These are phyloP conservation scores for Chalaropsis thielavioides DNA, from an alignment of 2,329 filamentous ascomycete genomes.

Conservation along the genomic window DNA sequence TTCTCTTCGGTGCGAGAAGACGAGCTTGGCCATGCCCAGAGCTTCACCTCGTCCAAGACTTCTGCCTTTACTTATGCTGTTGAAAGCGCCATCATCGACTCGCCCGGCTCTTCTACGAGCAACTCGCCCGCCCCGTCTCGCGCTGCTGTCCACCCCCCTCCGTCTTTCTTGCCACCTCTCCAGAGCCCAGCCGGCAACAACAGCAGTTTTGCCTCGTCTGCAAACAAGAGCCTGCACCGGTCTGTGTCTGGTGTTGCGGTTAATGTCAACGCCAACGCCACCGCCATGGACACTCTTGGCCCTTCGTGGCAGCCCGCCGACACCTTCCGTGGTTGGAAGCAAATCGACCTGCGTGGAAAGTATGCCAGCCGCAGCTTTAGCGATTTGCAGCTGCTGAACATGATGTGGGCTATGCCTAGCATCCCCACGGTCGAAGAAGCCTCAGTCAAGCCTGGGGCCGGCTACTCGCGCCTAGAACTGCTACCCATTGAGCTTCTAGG, in stretches of 20 bases:
- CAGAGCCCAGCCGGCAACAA: not conserved
- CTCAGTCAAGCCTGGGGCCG: slow-evolving; percentile 24
- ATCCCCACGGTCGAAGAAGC: slow-evolving; percentile 16
- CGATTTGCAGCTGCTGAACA: slow-evolving; percentile 41
- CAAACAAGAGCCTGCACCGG: not conserved
- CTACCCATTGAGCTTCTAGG: slow-evolving; percentile 57
- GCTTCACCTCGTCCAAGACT: slow-evolving; percentile 48
- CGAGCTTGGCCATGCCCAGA: slow-evolving; percentile 44
- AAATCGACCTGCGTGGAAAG: slow-evolving; percentile 44
- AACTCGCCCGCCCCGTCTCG: slow-evolving; percentile 31
- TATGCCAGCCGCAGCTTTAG: slow-evolving; percentile 47
- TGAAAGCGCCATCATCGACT: slow-evolving; percentile 39
- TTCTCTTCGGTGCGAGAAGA: slow-evolving; percentile 50
- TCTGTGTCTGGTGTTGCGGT: not conserved
- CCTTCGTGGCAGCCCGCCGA: slow-evolving; percentile 45
- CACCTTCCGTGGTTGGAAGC: slow-evolving; percentile 48
- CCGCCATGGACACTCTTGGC: slow-evolving; percentile 35
- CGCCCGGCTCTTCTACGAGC: slow-evolving; percentile 36
- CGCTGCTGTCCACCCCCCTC: slow-evolving; percentile 39
- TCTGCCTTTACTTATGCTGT: slow-evolving; percentile 40
- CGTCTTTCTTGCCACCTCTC: not conserved
- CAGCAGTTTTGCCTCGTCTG: not conserved
- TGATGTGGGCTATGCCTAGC: slow-evolving; percentile 35
- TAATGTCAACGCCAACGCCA: not conserved
- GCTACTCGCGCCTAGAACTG: slow-evolving; percentile 46